Base-by-base conservation (phyloP, 768 basidiomycete genomes). In the Leccinum rimulosum region DNA sequence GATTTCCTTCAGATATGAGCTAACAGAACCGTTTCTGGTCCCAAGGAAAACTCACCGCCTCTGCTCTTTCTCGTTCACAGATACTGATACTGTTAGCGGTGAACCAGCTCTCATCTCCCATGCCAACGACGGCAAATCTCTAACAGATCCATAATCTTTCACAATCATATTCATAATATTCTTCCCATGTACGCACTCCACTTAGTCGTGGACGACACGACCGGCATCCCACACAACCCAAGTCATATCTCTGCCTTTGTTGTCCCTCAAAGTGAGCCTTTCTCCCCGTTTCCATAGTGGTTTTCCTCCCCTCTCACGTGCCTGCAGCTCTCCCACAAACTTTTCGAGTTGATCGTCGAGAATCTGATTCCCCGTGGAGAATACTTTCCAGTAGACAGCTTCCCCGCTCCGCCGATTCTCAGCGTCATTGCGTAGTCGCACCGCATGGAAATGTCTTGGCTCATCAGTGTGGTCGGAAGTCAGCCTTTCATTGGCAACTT, bases 161-260 rank as follows among this genome's bases (percentile, higher is more conserved):
- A 50, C 11, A 19, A 19, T 19, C n/a, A 11, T 19, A 22, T 47
- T 3, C 47, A 15, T 25, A 14, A 15, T 25, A 14, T 48, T 22
- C 12, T 47, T 12, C 45, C 22, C 3, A 12, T 47, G 22, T 22
- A 22, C 38, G 15, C n/a, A 14, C 30, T 8, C 30, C 27, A 6
- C 33, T 12, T 49, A 9, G 22, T 40, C 38, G 22, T 50, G 22
- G 36, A 30, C 31, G 40, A 54, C 45, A 50, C 43, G 40, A 50
- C 55, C 61, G 6, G 55, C 64, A 57, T 66, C 64, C 68, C 59
- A 68, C 30, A 69, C 68, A 4, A 17, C 52, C 65, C 67, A 66
- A 12, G 35, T 27, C 56, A 10, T 22, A 17, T 38, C 36, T 27
- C 35, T 27, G 2, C 25, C 28, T 35, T 14, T 50, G 19, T 10